Conservation (phyloP, 345 rosid species). For the Cochlearia excelsa region DNA sequence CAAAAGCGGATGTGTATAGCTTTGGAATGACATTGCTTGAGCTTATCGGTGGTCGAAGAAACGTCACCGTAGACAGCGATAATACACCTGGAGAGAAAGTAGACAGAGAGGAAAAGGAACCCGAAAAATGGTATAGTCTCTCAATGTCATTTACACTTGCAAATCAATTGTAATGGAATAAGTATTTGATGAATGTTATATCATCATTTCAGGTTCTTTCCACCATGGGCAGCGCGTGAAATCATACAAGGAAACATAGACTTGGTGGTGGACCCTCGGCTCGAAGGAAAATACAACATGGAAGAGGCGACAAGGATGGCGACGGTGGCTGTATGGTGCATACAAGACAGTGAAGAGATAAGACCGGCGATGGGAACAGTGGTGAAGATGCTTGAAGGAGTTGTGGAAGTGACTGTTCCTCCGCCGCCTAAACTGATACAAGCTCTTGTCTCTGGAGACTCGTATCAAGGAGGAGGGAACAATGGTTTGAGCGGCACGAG, state of each 20-base stretch:
- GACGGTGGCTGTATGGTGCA: slow-evolving; percentile 70
- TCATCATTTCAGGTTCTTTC: slow-evolving; percentile 56
- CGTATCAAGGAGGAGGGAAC: slow-evolving; percentile 52
- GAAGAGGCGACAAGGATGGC: slow-evolving; percentile 63
- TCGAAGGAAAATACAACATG: slow-evolving; percentile 40
- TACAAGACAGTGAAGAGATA: slow-evolving; percentile 60
- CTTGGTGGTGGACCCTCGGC: slow-evolving; percentile 47
- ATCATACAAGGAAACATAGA: slow-evolving; percentile 58
- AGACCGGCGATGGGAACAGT: slow-evolving; percentile 73
- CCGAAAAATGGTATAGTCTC: slow-evolving; percentile 30
- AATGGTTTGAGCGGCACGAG: slow-evolving; percentile 37
- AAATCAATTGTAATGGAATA: neutral
- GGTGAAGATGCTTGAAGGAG: slow-evolving; percentile 75
- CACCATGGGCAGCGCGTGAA: slow-evolving; percentile 82
- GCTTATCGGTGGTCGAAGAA: slow-evolving; percentile 69
- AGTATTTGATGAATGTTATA: no score
- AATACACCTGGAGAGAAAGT: slow-evolving; percentile 39
- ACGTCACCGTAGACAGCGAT: slow-evolving; percentile 37
- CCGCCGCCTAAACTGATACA: slow-evolving; percentile 79
- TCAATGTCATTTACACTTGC: neutral
- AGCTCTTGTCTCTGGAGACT: slow-evolving; percentile 74
- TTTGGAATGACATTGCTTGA: slow-evolving; percentile 67
- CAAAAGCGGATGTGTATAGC: slow-evolving; percentile 72
- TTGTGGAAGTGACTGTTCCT: slow-evolving; percentile 53
- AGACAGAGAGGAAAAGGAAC: slow-evolving; percentile 29